These are phyloP conservation scores for Daldinia grandis DNA, from an alignment of 495 filamentous ascomycete species.

Conservation along the genomic window DNA sequence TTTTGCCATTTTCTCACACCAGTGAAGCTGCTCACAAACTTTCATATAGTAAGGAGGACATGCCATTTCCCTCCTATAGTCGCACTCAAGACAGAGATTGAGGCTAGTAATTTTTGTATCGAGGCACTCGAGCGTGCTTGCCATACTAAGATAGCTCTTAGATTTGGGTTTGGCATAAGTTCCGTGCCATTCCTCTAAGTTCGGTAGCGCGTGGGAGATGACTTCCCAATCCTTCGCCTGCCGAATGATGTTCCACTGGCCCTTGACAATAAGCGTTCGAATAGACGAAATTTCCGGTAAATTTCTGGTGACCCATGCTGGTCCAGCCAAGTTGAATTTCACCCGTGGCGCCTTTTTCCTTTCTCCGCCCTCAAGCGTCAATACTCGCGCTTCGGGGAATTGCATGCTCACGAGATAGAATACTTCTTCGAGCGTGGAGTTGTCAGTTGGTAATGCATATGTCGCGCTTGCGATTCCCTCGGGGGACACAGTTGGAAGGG, in stretches of 20 bases:
- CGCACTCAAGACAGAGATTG: constrained; percentile 72
- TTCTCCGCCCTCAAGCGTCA: constrained; percentile 81
- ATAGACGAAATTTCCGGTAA: constrained; percentile 58
- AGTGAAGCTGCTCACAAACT: constrained; percentile 61
- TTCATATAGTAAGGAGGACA: constrained; percentile 64
- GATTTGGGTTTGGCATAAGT: constrained; percentile 74
- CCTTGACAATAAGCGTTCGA: constrained; percentile 72
- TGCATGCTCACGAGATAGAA: constrained; percentile 65
- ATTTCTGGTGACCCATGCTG: constrained; percentile 40
- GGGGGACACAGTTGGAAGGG: constrained; percentile 56
- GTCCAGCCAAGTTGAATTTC: constrained; percentile 57
- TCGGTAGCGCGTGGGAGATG: constrained; percentile 67
- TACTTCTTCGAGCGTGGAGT: constrained; percentile 72
- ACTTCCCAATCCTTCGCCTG: constrained; percentile 68
- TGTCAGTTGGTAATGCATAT: constrained; percentile 65
- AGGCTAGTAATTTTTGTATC: constrained; percentile 65
- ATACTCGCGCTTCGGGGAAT: constrained; percentile 67
- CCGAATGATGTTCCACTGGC: constrained; percentile 79
- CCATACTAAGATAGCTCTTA: constrained; percentile 72
- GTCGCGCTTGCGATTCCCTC: constrained; percentile 60
- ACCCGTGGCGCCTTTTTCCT: constrained; percentile 74
- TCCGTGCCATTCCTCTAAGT: constrained; percentile 74
- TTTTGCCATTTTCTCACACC: constrained; percentile 63
- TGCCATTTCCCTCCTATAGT: constrained; percentile 66
- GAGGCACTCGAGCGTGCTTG: constrained; percentile 61